Conservation (phyloP, 371 early-diverging fungal species). For the Mucor lusitanicus region DNA sequence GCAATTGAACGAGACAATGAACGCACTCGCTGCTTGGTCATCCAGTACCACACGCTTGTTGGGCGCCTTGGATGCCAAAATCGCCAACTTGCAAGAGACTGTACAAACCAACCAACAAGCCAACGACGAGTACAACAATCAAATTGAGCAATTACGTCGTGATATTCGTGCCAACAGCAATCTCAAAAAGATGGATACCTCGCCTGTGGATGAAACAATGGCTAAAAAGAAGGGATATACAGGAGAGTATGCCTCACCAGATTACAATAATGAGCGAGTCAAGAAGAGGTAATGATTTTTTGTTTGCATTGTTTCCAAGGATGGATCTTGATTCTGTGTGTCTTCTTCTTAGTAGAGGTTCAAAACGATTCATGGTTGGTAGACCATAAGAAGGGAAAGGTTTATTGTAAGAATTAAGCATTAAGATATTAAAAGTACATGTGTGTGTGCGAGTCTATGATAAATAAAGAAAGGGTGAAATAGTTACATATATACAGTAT, state of each 20-base stretch:
- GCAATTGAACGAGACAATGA: conserved; percentile 59
- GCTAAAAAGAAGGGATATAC: conserved; percentile 11
- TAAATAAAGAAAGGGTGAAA: not conserved
- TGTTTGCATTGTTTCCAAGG: too few species aligned
- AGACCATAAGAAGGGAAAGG: conserved; percentile 9
- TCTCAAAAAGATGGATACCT: conserved; percentile 18
- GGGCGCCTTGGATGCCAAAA: conserved; percentile 66
- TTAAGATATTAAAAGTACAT: not conserved
- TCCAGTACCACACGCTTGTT: conserved; percentile 56
- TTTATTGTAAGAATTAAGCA: conserved; percentile 1
- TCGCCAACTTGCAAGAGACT: conserved; percentile 57
- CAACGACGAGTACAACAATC: conserved; percentile 46
- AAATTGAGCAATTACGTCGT: conserved; percentile 50
- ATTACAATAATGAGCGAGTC: conserved; percentile 14
- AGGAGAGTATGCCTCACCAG: conserved; percentile 13
- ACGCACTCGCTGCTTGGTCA: conserved; percentile 64
- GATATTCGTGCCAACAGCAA: conserved; percentile 29
- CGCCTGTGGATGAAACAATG: conserved; percentile 4
- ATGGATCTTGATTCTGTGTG: too few species aligned
- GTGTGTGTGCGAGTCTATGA: not conserved
- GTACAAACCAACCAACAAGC: conserved; percentile 60
- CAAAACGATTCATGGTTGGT: conserved; percentile 41
- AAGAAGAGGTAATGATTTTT: conserved; percentile 19
- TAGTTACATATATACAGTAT: not conserved
- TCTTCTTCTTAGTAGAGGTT: conserved; percentile 40